Evolutionary conservation across 345 rosid genomes (phyloP).

Genomic region (Bretschneidera sinensis): DNA sequence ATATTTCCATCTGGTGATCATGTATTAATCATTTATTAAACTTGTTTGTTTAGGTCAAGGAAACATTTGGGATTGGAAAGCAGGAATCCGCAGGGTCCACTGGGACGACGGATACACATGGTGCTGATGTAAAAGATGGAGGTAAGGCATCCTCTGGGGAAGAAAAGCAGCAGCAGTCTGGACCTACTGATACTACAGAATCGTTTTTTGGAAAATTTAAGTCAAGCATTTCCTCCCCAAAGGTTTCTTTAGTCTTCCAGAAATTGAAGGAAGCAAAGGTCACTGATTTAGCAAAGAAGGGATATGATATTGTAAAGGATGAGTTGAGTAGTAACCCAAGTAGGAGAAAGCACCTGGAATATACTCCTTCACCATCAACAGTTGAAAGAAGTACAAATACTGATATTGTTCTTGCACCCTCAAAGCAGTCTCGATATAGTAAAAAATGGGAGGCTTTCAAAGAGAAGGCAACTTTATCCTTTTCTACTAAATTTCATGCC

Average conservation of each 20-base stretch:
- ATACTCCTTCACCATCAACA: conserved; percentile 57
- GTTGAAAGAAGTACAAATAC: conserved; percentile 79
- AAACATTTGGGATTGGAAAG: conserved; percentile 47
- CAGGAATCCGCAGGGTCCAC: conserved; percentile 41
- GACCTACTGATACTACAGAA: conserved; percentile 36
- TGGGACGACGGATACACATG: conserved; percentile 39
- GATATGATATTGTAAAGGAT: conserved; percentile 80
- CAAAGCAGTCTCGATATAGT: conserved; percentile 67
- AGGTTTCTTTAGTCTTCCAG: conserved; percentile 50
- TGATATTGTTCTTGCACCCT: conserved; percentile 56
- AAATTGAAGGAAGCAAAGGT: conserved; percentile 68
- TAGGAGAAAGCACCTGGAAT: conserved; percentile 78
- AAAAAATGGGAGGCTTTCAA: conserved; percentile 67
- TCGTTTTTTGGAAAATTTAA: conserved; percentile 64
- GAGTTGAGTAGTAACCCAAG: conserved; percentile 61
- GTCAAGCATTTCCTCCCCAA: conserved; percentile 63
- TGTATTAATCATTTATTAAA: neutral
- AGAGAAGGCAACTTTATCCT: conserved; percentile 68
- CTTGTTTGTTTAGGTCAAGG: conserved; percentile 63
- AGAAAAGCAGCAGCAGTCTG: conserved; percentile 41
- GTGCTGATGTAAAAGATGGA: conserved; percentile 27
- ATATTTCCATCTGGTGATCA: neutral
- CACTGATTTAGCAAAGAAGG: conserved; percentile 74
- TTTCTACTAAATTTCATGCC: too few relatives aligned
- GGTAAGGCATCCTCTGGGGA: conserved; percentile 41